Conservation (phyloP, 75 land plant genomes). For the Pinus albicaulis region DNA sequence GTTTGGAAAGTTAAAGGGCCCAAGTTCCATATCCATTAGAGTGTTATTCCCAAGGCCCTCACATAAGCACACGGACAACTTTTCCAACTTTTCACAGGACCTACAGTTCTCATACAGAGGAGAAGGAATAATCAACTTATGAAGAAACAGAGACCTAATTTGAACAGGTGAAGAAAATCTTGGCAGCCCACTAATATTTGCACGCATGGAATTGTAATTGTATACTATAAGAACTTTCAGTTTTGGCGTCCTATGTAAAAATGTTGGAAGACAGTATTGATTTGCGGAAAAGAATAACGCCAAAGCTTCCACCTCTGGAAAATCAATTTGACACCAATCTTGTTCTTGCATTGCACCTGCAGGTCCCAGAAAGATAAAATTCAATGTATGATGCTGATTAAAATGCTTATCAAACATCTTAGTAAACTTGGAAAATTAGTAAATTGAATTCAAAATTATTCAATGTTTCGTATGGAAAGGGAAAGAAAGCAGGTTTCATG, state of each 20-base stretch:
- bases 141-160: constrained; percentile 54
- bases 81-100: constrained; percentile 23
- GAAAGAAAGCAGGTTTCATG: not conserved
- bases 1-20: constrained; percentile 23
- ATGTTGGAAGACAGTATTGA: constrained; percentile 55
- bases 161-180: constrained; percentile 24
- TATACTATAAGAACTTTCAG: constrained; percentile 41
- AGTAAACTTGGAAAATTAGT: too few species aligned
- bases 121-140: constrained; percentile 35
- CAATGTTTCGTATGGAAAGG: too few species aligned
- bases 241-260: constrained; percentile 40
- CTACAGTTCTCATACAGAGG: constrained; percentile 4
- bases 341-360: constrained; percentile 50
- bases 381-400: too few species aligned
- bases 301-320: too few species aligned
- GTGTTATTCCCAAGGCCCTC: constrained; percentile 22
- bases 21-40: too few species aligned
- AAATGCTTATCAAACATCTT: too few species aligned
- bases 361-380: not conserved
- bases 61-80: constrained; percentile 45
- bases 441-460: not conserved
- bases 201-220: constrained; percentile 23
- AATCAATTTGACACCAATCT: constrained; percentile 49
- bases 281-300: constrained; percentile 44
- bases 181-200: constrained; percentile 27